phyloP scores from a whole-genome alignment of 2,329 filamentous ascomycete species.

The Fusarium mexicanum region DNA sequence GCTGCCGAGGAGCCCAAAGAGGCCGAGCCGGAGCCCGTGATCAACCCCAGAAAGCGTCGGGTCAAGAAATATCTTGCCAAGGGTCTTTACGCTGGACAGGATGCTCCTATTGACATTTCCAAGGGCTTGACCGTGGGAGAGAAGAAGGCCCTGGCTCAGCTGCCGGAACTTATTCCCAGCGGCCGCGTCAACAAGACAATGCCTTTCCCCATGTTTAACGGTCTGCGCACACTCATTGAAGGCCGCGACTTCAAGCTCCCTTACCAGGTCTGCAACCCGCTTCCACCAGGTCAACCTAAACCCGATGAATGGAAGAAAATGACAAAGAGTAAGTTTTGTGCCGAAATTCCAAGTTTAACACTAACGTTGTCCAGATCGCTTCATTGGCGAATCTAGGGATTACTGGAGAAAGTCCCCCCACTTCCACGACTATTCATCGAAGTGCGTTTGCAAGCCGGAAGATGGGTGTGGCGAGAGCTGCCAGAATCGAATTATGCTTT shows the following conservation, averaged over 20 bases:
- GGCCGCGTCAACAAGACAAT: conserved; percentile 66
- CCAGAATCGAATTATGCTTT: conserved; percentile 96
- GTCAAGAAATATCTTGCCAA: conserved; percentile 82
- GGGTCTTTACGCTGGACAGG: conserved; percentile 88
- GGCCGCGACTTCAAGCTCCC: conserved; percentile 89
- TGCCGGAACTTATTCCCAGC: conserved; percentile 58
- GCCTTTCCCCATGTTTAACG: conserved; percentile 82
- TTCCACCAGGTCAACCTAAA: conserved; percentile 86
- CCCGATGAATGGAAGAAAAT: conserved; percentile 93
- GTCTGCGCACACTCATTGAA: conserved; percentile 74
- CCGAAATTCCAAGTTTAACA: conserved; percentile 38
- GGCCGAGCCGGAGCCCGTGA: conserved; percentile 52
- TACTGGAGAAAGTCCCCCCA: conserved; percentile 84
- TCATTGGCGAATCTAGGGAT: conserved; percentile 83
- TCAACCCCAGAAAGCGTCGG: conserved; percentile 54
- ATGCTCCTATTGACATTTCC: conserved; percentile 58
- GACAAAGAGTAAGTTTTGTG: conserved; percentile 77
- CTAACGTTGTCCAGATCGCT: conserved; percentile 72
- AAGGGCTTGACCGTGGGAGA: conserved; percentile 61
- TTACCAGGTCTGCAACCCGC: conserved; percentile 87
- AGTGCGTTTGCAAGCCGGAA: conserved; percentile 80
- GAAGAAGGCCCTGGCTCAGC: conserved; percentile 60
- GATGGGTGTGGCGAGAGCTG: conserved; percentile 89
- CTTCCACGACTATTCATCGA: conserved; percentile 77
- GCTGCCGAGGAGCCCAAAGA: conserved; percentile 37